These are phyloP conservation scores for Aspergillus biplanus DNA, from an alignment of 495 filamentous ascomycete genomes.

Conservation along the genomic window DNA sequence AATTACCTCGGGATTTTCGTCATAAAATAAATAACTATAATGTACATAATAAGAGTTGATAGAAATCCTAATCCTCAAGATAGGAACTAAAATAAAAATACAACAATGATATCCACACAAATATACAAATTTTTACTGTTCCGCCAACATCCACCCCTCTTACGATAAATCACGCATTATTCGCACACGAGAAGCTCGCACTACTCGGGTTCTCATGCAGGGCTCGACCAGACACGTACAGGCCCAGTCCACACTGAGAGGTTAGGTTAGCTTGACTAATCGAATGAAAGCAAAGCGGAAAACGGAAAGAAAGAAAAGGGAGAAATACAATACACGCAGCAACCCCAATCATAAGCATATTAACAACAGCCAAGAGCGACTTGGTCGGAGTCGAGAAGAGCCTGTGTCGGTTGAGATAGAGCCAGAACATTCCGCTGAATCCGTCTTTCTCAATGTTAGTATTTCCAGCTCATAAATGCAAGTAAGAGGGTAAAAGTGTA, in stretches of 20 bases:
- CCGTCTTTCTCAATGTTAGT: constrained; percentile 23
- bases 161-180: constrained; percentile 30
- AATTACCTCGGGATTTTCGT: too few species aligned
- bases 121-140: too few species aligned
- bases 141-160: too few species aligned
- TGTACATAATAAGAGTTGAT: too few species aligned
- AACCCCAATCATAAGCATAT: constrained; percentile 36
- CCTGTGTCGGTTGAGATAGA: constrained; percentile 43
- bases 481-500: too few species aligned
- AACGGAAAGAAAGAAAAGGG: not conserved
- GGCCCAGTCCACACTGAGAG: constrained; percentile 47
- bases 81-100: too few species aligned
- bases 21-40: too few species aligned
- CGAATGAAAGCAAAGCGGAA: not conserved
- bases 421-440: constrained; percentile 49
- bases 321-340: constrained; percentile 38
- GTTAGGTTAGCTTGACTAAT: not conserved
- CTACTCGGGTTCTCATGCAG: constrained; percentile 42
- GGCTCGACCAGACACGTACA: constrained; percentile 48
- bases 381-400: constrained; percentile 41
- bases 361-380: constrained; percentile 41
- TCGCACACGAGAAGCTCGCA: constrained; percentile 48
- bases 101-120: too few species aligned
- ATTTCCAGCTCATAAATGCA: too few species aligned
- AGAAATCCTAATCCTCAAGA: too few species aligned